Evolutionary conservation across 2,329 filamentous ascomycete genomes (phyloP).

Genomic region (Ophiosphaerella narmari): DNA sequence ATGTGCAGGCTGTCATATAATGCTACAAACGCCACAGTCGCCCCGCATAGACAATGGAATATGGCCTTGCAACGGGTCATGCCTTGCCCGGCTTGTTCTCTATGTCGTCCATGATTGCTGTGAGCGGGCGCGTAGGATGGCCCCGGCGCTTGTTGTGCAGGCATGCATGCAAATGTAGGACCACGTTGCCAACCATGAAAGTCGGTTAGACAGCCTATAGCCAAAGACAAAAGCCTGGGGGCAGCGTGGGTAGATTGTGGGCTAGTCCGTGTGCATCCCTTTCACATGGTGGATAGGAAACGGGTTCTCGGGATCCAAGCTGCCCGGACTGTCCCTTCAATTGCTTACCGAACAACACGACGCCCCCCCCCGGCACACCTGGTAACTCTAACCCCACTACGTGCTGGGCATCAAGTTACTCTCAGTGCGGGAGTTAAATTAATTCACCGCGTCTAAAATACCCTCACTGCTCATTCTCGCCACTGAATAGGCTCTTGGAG

Average conservation of each 20-base stretch:
- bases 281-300: not conserved
- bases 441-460: not conserved
- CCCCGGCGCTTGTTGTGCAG: constrained; percentile 7
- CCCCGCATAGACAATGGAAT: not conserved
- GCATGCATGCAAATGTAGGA: constrained; percentile 3
- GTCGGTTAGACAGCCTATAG: constrained; percentile 8
- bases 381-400: too few relatives aligned
- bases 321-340: too few relatives aligned
- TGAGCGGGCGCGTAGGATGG: not conserved
- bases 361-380: too few relatives aligned
- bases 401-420: too few relatives aligned
- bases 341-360: not conserved
- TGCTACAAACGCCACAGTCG: constrained; percentile 1
- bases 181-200: constrained; percentile 4
- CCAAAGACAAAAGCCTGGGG: not conserved
- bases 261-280: constrained; percentile 8
- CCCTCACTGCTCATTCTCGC: not conserved
- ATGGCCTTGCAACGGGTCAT: constrained; percentile 1
- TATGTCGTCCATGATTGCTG: constrained; percentile 2
- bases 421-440: too few relatives aligned
- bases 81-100: constrained; percentile 4
- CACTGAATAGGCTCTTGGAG: not conserved
- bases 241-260: constrained; percentile 5
- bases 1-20: constrained; percentile 1
- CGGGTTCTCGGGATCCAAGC: not conserved